phyloP scores from a whole-genome alignment of 2,329 filamentous ascomycete species.

The Stachybotrys elegans region DNA sequence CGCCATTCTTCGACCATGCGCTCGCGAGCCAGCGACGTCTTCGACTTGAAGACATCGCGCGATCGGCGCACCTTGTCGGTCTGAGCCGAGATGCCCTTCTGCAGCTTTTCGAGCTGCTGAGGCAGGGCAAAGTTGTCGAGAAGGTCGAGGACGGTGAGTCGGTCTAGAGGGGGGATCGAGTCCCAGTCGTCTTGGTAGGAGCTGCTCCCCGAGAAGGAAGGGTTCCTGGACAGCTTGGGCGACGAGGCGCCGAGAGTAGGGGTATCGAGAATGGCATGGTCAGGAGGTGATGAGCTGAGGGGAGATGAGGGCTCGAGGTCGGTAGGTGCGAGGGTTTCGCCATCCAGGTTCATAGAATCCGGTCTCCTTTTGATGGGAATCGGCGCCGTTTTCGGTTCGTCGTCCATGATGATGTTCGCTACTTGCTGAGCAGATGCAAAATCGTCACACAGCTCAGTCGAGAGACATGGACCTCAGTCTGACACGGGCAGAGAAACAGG shows the following conservation, averaged over 20 bases:
- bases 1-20: conserved; percentile 92
- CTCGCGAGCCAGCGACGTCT: conserved; percentile 73
- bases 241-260: conserved; percentile 43
- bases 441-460: too few relatives aligned
- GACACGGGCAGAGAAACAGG: too few relatives aligned
- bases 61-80: conserved; percentile 81
- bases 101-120: conserved; percentile 85
- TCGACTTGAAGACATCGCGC: conserved; percentile 71
- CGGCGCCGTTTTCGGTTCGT: conserved; percentile 13
- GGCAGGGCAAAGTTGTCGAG: conserved; percentile 90
- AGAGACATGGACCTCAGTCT: too few relatives aligned
- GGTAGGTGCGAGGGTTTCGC: conserved; percentile 36
- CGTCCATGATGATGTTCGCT: conserved; percentile 20
- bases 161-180: conserved; percentile 79
- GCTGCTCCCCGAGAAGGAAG: conserved; percentile 78
- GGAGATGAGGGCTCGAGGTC: conserved; percentile 36
- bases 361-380: conserved; percentile 14
- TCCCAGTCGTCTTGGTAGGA: conserved; percentile 89
- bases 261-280: conserved; percentile 41
- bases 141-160: conserved; percentile 85
- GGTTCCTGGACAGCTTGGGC: conserved; percentile 62
- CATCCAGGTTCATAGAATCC: conserved; percentile 18
- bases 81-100: conserved; percentile 75
- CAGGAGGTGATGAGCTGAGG: conserved; percentile 33
- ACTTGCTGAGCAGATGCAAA: too few relatives aligned